Evolutionary conservation across 1,284 basidiomycete species (phyloP).

Genomic region (Phaffia rhodozyma): DNA sequence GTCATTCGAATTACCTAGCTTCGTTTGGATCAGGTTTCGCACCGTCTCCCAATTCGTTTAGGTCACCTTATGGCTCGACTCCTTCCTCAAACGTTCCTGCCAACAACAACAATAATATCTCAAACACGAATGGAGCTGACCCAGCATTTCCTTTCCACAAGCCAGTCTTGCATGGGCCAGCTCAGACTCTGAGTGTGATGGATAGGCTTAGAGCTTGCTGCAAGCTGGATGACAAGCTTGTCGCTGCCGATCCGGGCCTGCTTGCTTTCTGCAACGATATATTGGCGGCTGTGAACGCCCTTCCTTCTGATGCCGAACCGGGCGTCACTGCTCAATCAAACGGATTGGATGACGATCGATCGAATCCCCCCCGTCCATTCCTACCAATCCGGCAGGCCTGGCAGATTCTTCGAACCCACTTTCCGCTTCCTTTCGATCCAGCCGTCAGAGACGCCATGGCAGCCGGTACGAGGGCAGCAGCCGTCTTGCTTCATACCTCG

Average conservation of each 20-base stretch:
- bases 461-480: conserved; percentile 12
- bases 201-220: conserved; percentile 13
- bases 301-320: conserved; percentile 6
- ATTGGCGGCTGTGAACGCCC: conserved; percentile 4
- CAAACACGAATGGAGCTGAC: too few relatives aligned
- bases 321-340: not conserved
- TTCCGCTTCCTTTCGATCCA: conserved; percentile 5
- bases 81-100: not conserved
- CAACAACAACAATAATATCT: too few relatives aligned
- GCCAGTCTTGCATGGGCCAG: not conserved
- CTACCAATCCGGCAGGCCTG: conserved; percentile 12
- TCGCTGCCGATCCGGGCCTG: conserved; percentile 14
- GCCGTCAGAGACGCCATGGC: conserved; percentile 17
- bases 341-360: not conserved
- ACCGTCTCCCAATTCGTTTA: not conserved
- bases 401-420: conserved; percentile 9
- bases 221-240: conserved; percentile 14
- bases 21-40: conserved; percentile 5
- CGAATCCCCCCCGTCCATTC: not conserved
- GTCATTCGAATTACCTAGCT: conserved; percentile 1
- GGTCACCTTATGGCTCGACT: not conserved
- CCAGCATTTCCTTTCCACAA: too few relatives aligned
- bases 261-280: conserved; percentile 18
- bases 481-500: conserved; percentile 5
- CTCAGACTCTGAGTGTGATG: conserved; percentile 12